These are phyloP conservation scores for Cercophora samala DNA, from an alignment of 495 filamentous ascomycete genomes.

Conservation along the genomic window DNA sequence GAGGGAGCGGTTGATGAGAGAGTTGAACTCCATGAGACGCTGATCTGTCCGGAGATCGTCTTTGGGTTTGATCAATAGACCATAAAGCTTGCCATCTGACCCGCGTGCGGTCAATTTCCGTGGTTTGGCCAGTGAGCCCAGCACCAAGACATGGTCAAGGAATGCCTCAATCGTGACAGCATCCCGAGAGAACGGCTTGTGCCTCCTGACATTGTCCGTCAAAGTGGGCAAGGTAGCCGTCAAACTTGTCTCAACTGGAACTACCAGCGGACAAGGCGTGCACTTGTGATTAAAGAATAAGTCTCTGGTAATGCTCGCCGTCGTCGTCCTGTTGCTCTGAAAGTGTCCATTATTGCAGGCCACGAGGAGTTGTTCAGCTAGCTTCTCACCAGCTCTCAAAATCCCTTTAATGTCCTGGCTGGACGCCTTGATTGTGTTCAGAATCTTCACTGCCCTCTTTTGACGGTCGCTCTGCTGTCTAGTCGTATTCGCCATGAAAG, in stretches of 20 bases:
- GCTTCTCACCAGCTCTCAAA: constrained; percentile 72
- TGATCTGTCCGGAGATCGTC: constrained; percentile 97
- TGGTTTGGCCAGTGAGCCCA: constrained; percentile 88
- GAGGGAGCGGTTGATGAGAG: constrained; percentile 91
- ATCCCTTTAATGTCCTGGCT: constrained; percentile 59
- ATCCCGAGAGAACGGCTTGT: constrained; percentile 74
- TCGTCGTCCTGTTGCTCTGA: constrained; percentile 58
- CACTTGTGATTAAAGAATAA: constrained; percentile 80
- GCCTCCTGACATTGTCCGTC: constrained; percentile 65
- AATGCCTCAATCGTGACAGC: constrained; percentile 58
- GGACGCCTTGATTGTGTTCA: constrained; percentile 39
- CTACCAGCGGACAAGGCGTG: constrained; percentile 77
- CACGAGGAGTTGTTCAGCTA: constrained; percentile 76
- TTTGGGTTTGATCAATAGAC: constrained; percentile 93
- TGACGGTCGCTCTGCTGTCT: constrained; percentile 49
- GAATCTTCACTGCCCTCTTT: constrained; percentile 49
- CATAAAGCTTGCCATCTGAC: constrained; percentile 82
- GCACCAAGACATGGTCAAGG: constrained; percentile 78
- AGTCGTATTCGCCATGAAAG: constrained; percentile 60
- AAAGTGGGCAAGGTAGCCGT: constrained; percentile 75
- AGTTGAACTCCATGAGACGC: constrained; percentile 97
- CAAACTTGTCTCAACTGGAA: constrained; percentile 82
- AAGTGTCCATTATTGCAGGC: constrained; percentile 77
- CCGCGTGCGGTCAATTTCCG: constrained; percentile 85
- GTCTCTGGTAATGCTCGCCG: constrained; percentile 67